A percentile compares a stretch with the other conserved stretches of the same genome.
Evolutionary conservation across 83 land plant genomes (phyloP).

Genomic region (Diphasiastrum complanatum): DNA sequence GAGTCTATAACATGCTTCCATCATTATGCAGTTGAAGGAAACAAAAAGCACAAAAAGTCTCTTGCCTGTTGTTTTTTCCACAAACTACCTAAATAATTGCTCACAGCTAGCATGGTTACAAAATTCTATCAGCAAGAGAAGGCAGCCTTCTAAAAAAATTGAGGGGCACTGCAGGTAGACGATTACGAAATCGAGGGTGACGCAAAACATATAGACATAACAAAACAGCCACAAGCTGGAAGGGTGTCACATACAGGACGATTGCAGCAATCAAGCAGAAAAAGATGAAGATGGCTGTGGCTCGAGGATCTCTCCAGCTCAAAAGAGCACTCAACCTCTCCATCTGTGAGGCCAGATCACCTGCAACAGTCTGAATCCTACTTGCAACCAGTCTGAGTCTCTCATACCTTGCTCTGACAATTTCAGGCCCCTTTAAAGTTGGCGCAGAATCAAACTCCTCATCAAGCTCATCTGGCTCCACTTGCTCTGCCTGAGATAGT

Average conservation of each 20-base stretch:
- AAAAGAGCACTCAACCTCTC: slow-evolving; percentile 63
- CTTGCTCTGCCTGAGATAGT: slow-evolving; percentile 40
- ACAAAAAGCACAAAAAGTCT: too few relatives aligned
- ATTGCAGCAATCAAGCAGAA: slow-evolving; percentile 5
- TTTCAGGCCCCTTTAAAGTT: slow-evolving; percentile 29
- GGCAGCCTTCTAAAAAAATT: slow-evolving; percentile 6
- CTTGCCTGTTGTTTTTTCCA: too few relatives aligned
- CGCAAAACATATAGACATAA: neutral
- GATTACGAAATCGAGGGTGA: slow-evolving; percentile 4
- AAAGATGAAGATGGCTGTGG: neutral
- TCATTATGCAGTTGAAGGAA: too few relatives aligned
- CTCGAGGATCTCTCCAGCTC: slow-evolving; percentile 62
- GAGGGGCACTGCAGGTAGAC: slow-evolving; percentile 1
- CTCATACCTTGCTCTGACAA: slow-evolving; percentile 53
- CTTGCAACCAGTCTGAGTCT: slow-evolving; percentile 46
- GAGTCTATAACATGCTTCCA: too few relatives aligned
- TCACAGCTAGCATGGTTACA: too few relatives aligned
- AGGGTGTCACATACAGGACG: slow-evolving; percentile 4
- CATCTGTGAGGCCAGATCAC: slow-evolving; percentile 60
- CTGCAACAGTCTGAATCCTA: slow-evolving; percentile 48
- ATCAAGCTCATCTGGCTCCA: slow-evolving; percentile 60
- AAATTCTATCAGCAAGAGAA: neutral
- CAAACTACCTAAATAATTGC: too few relatives aligned
- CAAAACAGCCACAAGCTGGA: neutral
- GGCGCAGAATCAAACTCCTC: slow-evolving; percentile 71